These are phyloP conservation scores for Spatholobus suberectus DNA, from an alignment of 306 rosid genomes.

Conservation along the genomic window DNA sequence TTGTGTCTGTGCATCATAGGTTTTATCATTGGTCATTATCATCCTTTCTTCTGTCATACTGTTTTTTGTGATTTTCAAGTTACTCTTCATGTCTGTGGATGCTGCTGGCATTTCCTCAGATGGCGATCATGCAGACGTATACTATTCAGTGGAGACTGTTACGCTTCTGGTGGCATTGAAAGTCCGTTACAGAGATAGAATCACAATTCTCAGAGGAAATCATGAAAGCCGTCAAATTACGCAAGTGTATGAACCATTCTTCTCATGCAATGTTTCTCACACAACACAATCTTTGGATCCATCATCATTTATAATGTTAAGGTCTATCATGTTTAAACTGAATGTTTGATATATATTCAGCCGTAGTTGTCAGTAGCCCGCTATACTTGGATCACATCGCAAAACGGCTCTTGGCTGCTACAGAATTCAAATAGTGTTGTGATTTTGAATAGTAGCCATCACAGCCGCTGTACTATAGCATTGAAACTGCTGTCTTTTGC, in stretches of 20 bases:
- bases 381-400: too few species aligned
- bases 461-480: not conserved
- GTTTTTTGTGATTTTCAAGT: not conserved
- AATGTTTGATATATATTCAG: too few species aligned
- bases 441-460: too few species aligned
- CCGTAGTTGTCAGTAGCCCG: too few species aligned
- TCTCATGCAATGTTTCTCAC: conserved; percentile 30
- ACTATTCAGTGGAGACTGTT: conserved; percentile 96
- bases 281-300: not conserved
- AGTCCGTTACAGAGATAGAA: conserved; percentile 95
- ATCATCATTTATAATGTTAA: not conserved
- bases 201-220: conserved; percentile 95
- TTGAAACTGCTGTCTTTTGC: not conserved
- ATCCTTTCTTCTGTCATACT: not conserved
- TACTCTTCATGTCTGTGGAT: not conserved
- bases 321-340: too few species aligned
- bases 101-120: conserved; percentile 38
- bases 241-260: conserved; percentile 83
- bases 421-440: not conserved
- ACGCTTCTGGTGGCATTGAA: conserved; percentile 94
- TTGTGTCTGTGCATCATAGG: conserved; percentile 8
- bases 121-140: conserved; percentile 72
- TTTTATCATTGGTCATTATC: not conserved
- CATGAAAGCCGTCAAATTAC: conserved; percentile 98
- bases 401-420: not conserved